These are phyloP conservation scores for Aureobasidium musti DNA, from an alignment of 2,329 filamentous ascomycete species.

Conservation along the genomic window DNA sequence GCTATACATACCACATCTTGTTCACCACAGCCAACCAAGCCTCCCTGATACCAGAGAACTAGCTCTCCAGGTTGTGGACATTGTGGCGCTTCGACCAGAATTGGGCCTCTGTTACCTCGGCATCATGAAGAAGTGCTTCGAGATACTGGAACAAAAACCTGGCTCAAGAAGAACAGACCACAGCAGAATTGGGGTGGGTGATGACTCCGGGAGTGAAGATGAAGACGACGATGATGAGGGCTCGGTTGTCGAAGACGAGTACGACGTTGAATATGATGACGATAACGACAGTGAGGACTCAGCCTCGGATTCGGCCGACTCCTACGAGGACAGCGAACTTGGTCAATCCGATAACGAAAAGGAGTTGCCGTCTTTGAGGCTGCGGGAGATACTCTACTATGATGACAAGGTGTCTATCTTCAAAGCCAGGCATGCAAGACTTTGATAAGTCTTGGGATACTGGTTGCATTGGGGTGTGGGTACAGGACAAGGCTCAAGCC, in stretches of 20 bases:
- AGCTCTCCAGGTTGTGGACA: conserved; percentile 74
- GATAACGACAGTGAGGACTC: conserved; percentile 30
- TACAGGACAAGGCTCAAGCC: conserved; percentile 17
- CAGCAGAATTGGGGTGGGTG: not conserved
- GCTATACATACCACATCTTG: conserved; percentile 69
- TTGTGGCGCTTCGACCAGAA: conserved; percentile 73
- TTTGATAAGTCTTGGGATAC: conserved; percentile 33
- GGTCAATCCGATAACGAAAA: conserved; percentile 40
- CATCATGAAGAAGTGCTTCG: conserved; percentile 75
- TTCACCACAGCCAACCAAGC: conserved; percentile 60
- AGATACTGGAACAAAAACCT: conserved; percentile 68
- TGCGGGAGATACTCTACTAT: conserved; percentile 80
- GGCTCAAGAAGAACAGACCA: conserved; percentile 31
- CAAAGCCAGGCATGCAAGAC: conserved; percentile 66
- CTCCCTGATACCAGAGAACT: conserved; percentile 63
- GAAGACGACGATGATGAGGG: conserved; percentile 41
- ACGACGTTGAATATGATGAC: conserved; percentile 32
- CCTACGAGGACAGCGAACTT: conserved; percentile 32
- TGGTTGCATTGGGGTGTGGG: not conserved
- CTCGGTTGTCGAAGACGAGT: conserved; percentile 40
- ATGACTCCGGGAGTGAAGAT: conserved; percentile 34
- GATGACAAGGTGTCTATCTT: conserved; percentile 82
- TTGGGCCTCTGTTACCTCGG: conserved; percentile 77
- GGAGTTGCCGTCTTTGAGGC: conserved; percentile 53
- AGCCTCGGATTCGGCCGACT: conserved; percentile 30